Evolutionary conservation across 164 flowering plant genomes (phyloP), one percentile per base, ranked within the genome.

Genomic region (Santalum album): DNA sequence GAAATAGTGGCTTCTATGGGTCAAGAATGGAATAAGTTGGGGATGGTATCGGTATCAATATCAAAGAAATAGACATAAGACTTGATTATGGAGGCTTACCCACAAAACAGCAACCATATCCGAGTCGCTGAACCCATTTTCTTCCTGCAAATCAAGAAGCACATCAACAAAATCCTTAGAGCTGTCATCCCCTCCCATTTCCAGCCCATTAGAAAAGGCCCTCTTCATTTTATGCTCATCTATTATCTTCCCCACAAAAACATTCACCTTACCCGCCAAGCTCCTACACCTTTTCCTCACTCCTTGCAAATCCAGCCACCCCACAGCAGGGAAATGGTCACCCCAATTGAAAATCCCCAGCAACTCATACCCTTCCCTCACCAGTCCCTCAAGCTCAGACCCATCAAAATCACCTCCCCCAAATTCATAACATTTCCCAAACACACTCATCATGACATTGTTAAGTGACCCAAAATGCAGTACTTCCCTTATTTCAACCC

Each of bases 51-150:
- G n/a, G n/a, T n/a, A n/a, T n/a, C 2, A 17, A 17, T 14, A 22
- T 45, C 9, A 29, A 9, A 4, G 6, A 38, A 38, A 38, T 2
- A 36, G 2, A 2, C 12, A 38, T 9, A 38, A 3, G n/a, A n/a
- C n/a, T n/a, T 38, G 3, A 15, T 9, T 9, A 14, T 46, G 50
- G 50, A 16, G 5, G 50, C 50, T 12, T 75, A 89, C 96, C 96
- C 96, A 89, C 9, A 89, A 70, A 67, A 86, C 84, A 62, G 96
- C 96, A 65, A 86, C 71, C 87, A 89, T 84, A 43, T 89, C 95
- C 55, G 87, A 73, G 49, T 84, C 86, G 54, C 40, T 40, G 27
- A 86, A 84, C 45, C 53, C 66, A n/a, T 75, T 62, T 40, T 82
- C 86, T 21, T 65, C 51, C 63, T 84, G 73, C 60, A 79, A 62